Base-by-base conservation (phyloP, 1,284 basidiomycete species). In the Cyathus pygmaeus region DNA sequence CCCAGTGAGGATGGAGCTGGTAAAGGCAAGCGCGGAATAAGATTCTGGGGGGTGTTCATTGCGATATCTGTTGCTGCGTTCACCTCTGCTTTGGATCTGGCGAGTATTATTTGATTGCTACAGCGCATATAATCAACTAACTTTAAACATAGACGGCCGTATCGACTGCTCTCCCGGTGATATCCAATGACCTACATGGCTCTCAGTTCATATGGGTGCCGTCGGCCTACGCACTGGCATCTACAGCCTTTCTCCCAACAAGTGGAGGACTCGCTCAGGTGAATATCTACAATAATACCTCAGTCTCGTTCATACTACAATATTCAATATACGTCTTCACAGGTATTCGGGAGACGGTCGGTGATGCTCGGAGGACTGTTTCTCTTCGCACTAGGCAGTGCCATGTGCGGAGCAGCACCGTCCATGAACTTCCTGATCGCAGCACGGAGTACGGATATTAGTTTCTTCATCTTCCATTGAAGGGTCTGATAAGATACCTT, bases 231-330 rank as follows among this genome's bases (percentile, higher is more conserved):
- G 63, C 66, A 10, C 54, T 74, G 2, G 57, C 66, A 26, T 67
- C 66, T 19, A 70, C 70, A 4, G 72, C 70, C 13, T 62, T 71
- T 41, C 60, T 74, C 36, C 72, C 71, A 2, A 49, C 67, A 17
- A 62, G 62, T 36, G 71, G 69, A 4, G 64, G 68, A 2, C 59
- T 65, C n/a, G 60, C 65, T 13, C 33, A 60, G 53, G 64, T 53
- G 23, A 36, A 17, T n/a, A n/a, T 7, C 17, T 66, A 19, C 29
- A 49, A 39, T 30, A 15, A 33, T 30, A 36, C 7, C 4, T 42
- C 29, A 57, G 29, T 15, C 5, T 15, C 15, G 26, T 24, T 30
- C 21, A 31, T 24, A 17, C 13, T 31, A 13, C 23, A 19, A 49
- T 33, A 3, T 19, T 9, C 15, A 26, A 31, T 27, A 29, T 55